Evolutionary conservation across 805 yeast species (phyloP), one percentile per base, ranked within the genome.

Genomic region (Wickerhamomyces rabaulensis): DNA sequence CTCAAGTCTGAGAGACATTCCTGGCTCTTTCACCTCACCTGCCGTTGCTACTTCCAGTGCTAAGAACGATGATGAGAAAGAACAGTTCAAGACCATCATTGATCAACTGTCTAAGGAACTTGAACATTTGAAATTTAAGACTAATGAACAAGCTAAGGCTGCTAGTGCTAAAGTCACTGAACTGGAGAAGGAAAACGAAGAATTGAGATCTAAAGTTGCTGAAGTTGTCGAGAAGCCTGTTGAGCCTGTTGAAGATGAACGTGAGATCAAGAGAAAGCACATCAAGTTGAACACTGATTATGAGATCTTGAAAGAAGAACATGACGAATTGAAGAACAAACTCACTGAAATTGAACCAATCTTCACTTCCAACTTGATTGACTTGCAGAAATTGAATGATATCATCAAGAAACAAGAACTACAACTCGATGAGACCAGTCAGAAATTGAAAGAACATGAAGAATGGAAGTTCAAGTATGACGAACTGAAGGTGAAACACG

Each of bases 91-190:
- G 38, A 49, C 51, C 41, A 39, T 69, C 10, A 56, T 70, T 19
- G 56, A 60, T 20, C 52, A 58, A 5, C 40, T 71, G 31, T 66
- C 71, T 15, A 45, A 48, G 19, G 74, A 70, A 44, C 50, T 71
- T 36, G 60, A 62, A 17, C 58, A 61, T 12, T 56, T 78, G 44
- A 75, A 70, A 50, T 19, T 52, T 3, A 71, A 71, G 39, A 74
- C 79, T 51, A 72, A 70, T 47, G 63, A 64, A 5, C 82, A 80
- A 52, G 82, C 84, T 51, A 70, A 67, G 42, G 66, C 70, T 42
- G 91, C 90, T 0, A 76, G 80, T 52, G 71, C 71, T 17, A 75
- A 74, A 47, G 80, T 84, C 20, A 63, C 62, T 20, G 55, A 57
- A 19, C 65, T 85, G 31, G 87, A 82, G 52, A 23, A 43, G 6